These are phyloP conservation scores for Lepidopterella palustris DNA, from an alignment of 495 filamentous ascomycete genomes.

Conservation along the genomic window DNA sequence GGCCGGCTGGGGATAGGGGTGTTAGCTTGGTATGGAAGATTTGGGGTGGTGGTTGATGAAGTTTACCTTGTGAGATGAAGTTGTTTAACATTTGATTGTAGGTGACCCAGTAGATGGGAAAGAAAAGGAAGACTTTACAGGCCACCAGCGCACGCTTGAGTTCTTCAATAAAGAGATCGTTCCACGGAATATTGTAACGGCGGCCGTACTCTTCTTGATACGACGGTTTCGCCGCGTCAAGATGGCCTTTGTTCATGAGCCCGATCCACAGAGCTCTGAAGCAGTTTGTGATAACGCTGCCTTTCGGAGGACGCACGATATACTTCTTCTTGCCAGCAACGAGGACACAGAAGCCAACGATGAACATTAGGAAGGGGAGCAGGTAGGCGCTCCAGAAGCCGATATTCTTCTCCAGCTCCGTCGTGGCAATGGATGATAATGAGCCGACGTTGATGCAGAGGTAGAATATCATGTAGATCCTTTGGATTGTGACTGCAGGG, in stretches of 20 bases:
- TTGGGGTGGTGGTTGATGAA: not conserved
- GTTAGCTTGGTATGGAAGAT: not conserved
- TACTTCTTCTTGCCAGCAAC: slow-evolving; percentile 49
- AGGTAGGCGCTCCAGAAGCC: slow-evolving; percentile 72
- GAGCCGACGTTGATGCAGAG: slow-evolving; percentile 71
- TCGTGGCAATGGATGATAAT: slow-evolving; percentile 57
- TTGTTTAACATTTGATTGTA: slow-evolving; percentile 31
- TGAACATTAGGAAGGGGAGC: slow-evolving; percentile 58
- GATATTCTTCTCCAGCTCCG: slow-evolving; percentile 58
- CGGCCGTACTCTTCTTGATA: slow-evolving; percentile 41
- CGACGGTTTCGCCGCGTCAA: slow-evolving; percentile 60
- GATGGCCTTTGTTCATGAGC: slow-evolving; percentile 50
- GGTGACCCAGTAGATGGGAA: slow-evolving; percentile 43
- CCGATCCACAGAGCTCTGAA: slow-evolving; percentile 59
- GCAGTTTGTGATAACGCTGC: slow-evolving; percentile 55
- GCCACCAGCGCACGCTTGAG: slow-evolving; percentile 44
- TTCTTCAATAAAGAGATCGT: slow-evolving; percentile 47
- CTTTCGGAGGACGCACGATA: slow-evolving; percentile 54
- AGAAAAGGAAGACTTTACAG: slow-evolving; percentile 50
- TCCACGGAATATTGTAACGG: slow-evolving; percentile 34
- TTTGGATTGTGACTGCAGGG: slow-evolving; percentile 65
- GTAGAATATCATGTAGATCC: slow-evolving; percentile 63
- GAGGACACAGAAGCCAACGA: slow-evolving; percentile 38
- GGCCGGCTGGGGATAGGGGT: slow-evolving; percentile 35
- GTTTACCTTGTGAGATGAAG: slow-evolving; percentile 28